Evolutionary conservation across 2,329 filamentous ascomycete genomes (phyloP), one percentile per base, ranked within the genome.

Genomic region (Fusarium mexicanum): DNA sequence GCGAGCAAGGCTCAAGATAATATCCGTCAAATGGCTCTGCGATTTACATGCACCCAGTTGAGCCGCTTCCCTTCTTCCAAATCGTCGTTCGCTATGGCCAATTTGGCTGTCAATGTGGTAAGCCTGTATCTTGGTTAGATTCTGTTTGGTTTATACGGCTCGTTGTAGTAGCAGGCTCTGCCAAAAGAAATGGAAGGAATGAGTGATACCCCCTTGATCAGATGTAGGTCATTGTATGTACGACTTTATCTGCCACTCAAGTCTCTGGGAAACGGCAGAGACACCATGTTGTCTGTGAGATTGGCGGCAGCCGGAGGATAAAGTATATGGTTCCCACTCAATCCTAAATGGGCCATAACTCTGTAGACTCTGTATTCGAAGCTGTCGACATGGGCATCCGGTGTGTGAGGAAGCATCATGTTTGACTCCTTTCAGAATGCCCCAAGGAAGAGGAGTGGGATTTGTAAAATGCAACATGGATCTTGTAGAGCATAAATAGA

Each of bases 161-260:
- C 6, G 2, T 29, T 8, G 3, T 9, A 3, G 13, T 11, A 29
- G 8, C 4, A 48, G 3, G 13, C 14, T 29, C 13, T 48, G 26
- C 14, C 16, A 6, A 20, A 16, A 35, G 33, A 35, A 9, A 7
- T 1, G 14, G 17, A 35, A 35, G 33, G 3, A 47, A 48, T 29
- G 26, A 10, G 29, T 10, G 26, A 29, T 29, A 17, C 13, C 18
- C 12, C 44, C 7, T 11, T 20, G 24, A 20, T 9, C 5, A 47
- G 91, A 95, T 74, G 90, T 93, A 0, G 93, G 93, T 6, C 87
- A 87, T 24, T 95, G 92, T 80, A 85, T 95, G 22, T 95, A 93
- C 81, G 93, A 95, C 79, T 95, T 93, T 78, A 94, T 93, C 74
- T 93, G 92, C 81, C 94, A 90, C 81, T 90, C 89, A 12, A 93